Percentiles rank a stretch among this genome's conserved stretches.
These are phyloP conservation scores for Plasmodium reichenowi DNA, from an alignment of 169 alveolate species.

Conservation along the genomic window DNA sequence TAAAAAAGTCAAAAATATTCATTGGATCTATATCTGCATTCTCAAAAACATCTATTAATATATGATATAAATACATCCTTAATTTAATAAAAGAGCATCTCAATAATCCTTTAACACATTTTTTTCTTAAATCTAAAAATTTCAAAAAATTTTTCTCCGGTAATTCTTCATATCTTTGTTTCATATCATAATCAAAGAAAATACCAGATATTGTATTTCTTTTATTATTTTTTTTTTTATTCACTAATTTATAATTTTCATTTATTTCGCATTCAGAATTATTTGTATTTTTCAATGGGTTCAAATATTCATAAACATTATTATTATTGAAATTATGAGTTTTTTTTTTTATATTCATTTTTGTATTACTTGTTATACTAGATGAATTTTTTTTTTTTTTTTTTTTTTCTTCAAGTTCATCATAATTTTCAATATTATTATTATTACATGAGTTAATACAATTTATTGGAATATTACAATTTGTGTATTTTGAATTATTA, in stretches of 20 bases:
- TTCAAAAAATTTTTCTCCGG: slow-evolving; percentile 47
- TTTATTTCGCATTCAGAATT: slow-evolving; percentile 2
- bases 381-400: background rate
- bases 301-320: slow-evolving; percentile 26
- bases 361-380: background rate
- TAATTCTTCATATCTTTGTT: background rate
- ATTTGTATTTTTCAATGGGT: slow-evolving; percentile 17
- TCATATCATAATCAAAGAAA: slow-evolving; percentile 23
- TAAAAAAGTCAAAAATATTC: slow-evolving; percentile 54
- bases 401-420: background rate
- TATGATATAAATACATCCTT: slow-evolving; percentile 73
- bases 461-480: slow-evolving; percentile 6
- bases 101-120: slow-evolving; percentile 57
- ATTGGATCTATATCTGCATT: slow-evolving; percentile 8
- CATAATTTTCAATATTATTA: background rate
- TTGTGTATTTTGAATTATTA: background rate
- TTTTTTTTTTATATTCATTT: background rate
- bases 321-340: background rate
- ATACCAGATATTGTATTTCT: slow-evolving; percentile 38
- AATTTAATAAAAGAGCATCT: slow-evolving; percentile 61
- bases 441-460: background rate
- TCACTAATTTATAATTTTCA: slow-evolving; percentile 10
- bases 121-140: slow-evolving; percentile 66
- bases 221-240: slow-evolving; percentile 7
- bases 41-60: slow-evolving; percentile 68